These are phyloP conservation scores for Goffeauzyma gilvescens DNA, from an alignment of 768 basidiomycete genomes.

Conservation along the genomic window DNA sequence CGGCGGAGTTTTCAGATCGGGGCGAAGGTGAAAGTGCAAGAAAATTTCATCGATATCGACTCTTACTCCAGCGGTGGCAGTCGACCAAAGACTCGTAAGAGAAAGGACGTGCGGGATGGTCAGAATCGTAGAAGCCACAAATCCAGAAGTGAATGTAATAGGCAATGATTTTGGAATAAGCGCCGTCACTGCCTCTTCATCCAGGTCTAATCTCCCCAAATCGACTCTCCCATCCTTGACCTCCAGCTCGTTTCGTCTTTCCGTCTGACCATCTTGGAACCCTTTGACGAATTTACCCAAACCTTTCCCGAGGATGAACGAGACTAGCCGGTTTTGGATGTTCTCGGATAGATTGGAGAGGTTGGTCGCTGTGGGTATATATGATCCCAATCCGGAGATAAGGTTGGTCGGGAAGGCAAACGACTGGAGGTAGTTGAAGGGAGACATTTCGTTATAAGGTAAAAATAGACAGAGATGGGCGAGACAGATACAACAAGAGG, in stretches of 20 bases:
- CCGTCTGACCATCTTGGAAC: conserved; percentile 61
- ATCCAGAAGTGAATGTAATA: too few relatives aligned
- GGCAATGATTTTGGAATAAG: neutral
- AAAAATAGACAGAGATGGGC: too few relatives aligned
- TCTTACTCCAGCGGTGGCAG: too few relatives aligned
- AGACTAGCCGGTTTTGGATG: conserved; percentile 74
- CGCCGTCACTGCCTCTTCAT: neutral
- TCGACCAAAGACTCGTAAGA: too few relatives aligned
- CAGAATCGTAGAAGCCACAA: too few relatives aligned
- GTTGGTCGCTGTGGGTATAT: neutral
- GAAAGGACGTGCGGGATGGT: too few relatives aligned
- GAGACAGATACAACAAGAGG: too few relatives aligned
- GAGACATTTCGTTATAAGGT: conserved; percentile 7
- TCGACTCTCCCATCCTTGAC: conserved; percentile 80
- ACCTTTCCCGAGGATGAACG: conserved; percentile 63
- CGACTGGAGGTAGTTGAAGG: conserved; percentile 3
- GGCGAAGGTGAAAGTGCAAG: too few relatives aligned
- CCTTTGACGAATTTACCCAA: conserved; percentile 73
- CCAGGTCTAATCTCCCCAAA: conserved; percentile 52
- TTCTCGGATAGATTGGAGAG: conserved; percentile 34
- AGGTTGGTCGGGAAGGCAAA: conserved; percentile 7
- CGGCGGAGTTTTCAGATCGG: too few relatives aligned
- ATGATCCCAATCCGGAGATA: conserved; percentile 28
- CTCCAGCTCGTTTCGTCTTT: conserved; percentile 71
- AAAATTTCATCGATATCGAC: too few relatives aligned